Base-by-base conservation (phyloP, 2,329 filamentous ascomycete genomes). In the Pseudogymnoascus sp. region DNA sequence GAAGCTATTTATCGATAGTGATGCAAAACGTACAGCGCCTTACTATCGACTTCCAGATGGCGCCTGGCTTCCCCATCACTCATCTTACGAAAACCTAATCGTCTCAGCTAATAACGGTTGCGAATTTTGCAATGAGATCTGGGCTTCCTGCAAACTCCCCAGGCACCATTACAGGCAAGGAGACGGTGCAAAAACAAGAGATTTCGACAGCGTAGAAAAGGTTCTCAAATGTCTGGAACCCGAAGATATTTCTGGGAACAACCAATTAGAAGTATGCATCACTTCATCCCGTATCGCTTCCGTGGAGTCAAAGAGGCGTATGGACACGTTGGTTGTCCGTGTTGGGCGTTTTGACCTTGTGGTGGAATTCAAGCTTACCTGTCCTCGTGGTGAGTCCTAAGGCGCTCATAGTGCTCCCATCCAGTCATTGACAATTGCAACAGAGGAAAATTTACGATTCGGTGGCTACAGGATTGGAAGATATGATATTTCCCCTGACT, bases 41-140 rank as follows among this genome's bases (percentile, higher is more conserved):
- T 56, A 34, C 46, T 56, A 56, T 56, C 25, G 46, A 56, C 25
- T 56, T 18, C 46, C 46, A 56, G 46, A 56, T 34, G 46, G 46
- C 25, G 46, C 46, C 25, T 56, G 46, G 46, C n/a, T 31, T 5
- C 46, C 46, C 25, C 46, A 56, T 18, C 46, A 56, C 25, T 18
- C n/a, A 31, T 56, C 46, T 2, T 34, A 56, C n/a, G 25, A 56
- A 31, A 31, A 14, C 4, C 25, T 56, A 31, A 18, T 56, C 25
- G 25, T 4, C n/a, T 56, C 46, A 18, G 46, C 25, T 34, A 34
- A 56, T 10, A 31, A 56, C 12, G 46, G n/a, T 2, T 56, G 46
- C 31, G 46, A 56, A 34, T 56, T 56, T 12, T 56, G 46, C 46
- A 18, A 4, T 18, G 46, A 56, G n/a, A 56, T 56, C 11, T 18